Conservation (phyloP, 768 basidiomycete species). For the Suillus placidus region DNA sequence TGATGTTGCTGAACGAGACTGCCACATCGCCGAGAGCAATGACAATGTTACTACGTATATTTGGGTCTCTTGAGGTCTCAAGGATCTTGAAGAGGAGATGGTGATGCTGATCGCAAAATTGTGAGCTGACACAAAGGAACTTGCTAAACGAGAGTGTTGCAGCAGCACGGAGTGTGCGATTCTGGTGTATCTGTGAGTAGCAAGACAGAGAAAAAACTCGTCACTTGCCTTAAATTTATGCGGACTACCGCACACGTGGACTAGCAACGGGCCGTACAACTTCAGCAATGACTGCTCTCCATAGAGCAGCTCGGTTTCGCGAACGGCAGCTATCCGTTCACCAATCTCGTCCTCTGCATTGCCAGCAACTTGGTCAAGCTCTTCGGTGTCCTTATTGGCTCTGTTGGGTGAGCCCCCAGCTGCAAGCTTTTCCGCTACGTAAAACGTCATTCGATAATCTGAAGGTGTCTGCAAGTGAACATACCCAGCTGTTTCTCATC, state of each 20-base stretch:
- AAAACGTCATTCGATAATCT: conserved; percentile 6
- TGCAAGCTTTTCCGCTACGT: conserved; percentile 62
- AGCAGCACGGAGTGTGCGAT: conserved; percentile 80
- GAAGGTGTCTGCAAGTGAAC: conserved; percentile 23
- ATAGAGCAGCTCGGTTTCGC: conserved; percentile 87
- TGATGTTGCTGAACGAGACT: conserved; percentile 95
- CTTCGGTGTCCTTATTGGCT: conserved; percentile 67
- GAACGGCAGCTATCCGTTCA: conserved; percentile 80
- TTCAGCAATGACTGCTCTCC: conserved; percentile 81
- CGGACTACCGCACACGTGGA: conserved; percentile 88
- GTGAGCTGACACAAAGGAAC: conserved; percentile 92
- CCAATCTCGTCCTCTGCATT: conserved; percentile 99
- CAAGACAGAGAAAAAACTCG: not conserved
- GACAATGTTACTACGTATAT: conserved; percentile 93
- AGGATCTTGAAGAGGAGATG: conserved; percentile 90
- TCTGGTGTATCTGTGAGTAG: conserved; percentile 49
- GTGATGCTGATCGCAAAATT: conserved; percentile 91
- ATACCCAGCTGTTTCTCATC: conserved; percentile 82
- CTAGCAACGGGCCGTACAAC: conserved; percentile 86
- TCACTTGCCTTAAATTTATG: conserved; percentile 81
- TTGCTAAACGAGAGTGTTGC: conserved; percentile 92
- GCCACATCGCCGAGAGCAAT: conserved; percentile 98
- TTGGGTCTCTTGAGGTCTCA: conserved; percentile 86
- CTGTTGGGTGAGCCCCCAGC: conserved; percentile 42
- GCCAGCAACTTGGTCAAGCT: conserved; percentile 95